Evolutionary conservation across 352 stramenopile species (phyloP), one percentile per base, ranked within the genome.

Genomic region (Bremia lactucae): DNA sequence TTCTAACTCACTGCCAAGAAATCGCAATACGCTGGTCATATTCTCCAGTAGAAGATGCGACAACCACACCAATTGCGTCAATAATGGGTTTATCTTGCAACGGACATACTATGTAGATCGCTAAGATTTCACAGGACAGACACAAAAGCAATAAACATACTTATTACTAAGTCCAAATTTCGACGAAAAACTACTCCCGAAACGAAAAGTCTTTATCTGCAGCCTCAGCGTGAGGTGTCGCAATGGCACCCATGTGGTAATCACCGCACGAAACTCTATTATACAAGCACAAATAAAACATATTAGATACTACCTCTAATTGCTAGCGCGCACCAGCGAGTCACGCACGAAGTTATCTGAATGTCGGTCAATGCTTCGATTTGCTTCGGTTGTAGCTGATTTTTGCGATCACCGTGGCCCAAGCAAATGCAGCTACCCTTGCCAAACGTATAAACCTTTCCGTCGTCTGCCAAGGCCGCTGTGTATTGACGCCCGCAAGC

Each of bases 391-490:
- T 96, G 87, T 35, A 90, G 47, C 55, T 89, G 76, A 60, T 87
- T 88, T 62, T 87, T 92, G 44, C 67, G 86, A 42, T 94, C 83
- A 23, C 77, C 79, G 47, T 95, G 82, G 24, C 87, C 85, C 36
- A 96, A 63, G 42, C 79, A 93, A 57, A 87, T 91, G 18, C 76
- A 87, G 37, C 64, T 75, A 42, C 82, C 82, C 48, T 90, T 91
- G 55, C 85, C 83, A 41, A 95, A 96, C 33, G 82, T 90, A 49
- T 86, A 94, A 19, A 91, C 52, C 44, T 85, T 75, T 49, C 80
- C 80, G 35, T 79, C 60, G 15, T 68, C 72, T 6, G 59, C 83
- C 49, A 82, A 77, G 28, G 51, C 86, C n/a, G 79, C 67, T 2
- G 84, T 95, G 61, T 90, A 95, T 58, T 65, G 60, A 22, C 77